These are phyloP conservation scores for Codiaeum variegatum DNA, from an alignment of 441 rosid species.

Conservation along the genomic window DNA sequence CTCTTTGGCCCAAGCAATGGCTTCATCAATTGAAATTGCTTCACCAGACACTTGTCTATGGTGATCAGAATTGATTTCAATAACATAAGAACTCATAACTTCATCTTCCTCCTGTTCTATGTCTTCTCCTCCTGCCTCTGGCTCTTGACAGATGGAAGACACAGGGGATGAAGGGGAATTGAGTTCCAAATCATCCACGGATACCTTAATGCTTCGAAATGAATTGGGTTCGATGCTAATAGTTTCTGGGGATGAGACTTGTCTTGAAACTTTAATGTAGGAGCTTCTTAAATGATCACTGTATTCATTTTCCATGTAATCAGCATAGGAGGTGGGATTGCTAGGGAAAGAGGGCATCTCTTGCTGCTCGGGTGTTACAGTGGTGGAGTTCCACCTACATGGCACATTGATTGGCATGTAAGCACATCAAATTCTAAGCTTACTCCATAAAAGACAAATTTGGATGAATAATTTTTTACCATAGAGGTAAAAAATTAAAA, in stretches of 20 bases:
- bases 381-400: constrained; percentile 57
- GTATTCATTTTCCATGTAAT: constrained; percentile 35
- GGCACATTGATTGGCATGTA: constrained; percentile 77
- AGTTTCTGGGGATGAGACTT: constrained; percentile 64
- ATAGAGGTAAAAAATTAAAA: constrained; percentile 4
- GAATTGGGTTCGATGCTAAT: constrained; percentile 57
- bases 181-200: constrained; percentile 55
- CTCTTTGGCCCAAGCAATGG: constrained; percentile 95
- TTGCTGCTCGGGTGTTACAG: constrained; percentile 33
- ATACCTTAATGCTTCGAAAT: constrained; percentile 35
- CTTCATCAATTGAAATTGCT: constrained; percentile 73
- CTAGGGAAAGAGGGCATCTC: constrained; percentile 35
- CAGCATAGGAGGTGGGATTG: constrained; percentile 27
- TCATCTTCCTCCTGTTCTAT: constrained; percentile 53
- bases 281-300: constrained; percentile 35
- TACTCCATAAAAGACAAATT: no score
- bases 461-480: no score
- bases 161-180: constrained; percentile 74
- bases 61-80: constrained; percentile 69
- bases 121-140: constrained; percentile 29
- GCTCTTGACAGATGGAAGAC: constrained; percentile 60
- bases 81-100: constrained; percentile 73
- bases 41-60: constrained; percentile 40
- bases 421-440: constrained; percentile 8
- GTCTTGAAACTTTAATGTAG: constrained; percentile 38